These are phyloP conservation scores for Irpex sp. DNA, from an alignment of 1,284 basidiomycete species.

Conservation along the genomic window DNA sequence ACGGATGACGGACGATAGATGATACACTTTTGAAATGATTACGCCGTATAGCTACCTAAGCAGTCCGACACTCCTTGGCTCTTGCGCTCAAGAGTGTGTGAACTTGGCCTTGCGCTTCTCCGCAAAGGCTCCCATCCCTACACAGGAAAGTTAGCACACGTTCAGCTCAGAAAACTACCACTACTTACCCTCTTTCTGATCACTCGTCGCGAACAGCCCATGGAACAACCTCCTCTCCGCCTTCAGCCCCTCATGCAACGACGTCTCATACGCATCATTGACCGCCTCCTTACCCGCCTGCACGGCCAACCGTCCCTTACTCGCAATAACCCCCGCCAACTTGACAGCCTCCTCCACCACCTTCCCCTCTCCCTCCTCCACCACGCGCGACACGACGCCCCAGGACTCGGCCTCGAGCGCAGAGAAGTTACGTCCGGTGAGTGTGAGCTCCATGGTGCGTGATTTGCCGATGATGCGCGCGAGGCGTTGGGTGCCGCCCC, in stretches of 20 bases:
- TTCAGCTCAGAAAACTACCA: background rate
- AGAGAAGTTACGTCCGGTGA: constrained; percentile 82
- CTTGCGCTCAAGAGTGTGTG: constrained; percentile 45
- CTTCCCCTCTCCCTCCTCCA: constrained; percentile 69
- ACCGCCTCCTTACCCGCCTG: constrained; percentile 96
- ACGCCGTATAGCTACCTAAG: too few relatives aligned
- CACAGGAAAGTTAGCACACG: constrained; percentile 1
- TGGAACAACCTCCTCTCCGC: constrained; percentile 94
- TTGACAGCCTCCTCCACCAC: constrained; percentile 90
- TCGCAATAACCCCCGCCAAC: constrained; percentile 79
- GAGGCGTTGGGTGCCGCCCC: constrained; percentile 72
- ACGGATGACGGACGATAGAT: too few relatives aligned
- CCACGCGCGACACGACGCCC: constrained; percentile 83
- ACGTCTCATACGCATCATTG: constrained; percentile 87
- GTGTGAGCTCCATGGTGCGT: constrained; percentile 91
- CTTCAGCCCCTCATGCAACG: constrained; percentile 79
- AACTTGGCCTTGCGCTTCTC: constrained; percentile 94
- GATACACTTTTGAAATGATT: too few relatives aligned
- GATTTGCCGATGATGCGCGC: constrained; percentile 89
- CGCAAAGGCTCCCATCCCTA: constrained; percentile 95
- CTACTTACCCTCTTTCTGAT: constrained; percentile 90
- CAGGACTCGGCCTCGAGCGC: constrained; percentile 86
- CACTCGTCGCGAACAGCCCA: constrained; percentile 88
- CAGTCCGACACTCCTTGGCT: too few relatives aligned
- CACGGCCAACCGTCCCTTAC: constrained; percentile 83